Base-by-base conservation (phyloP, 257 asterid species). In the Nicotiana otophora region DNA sequence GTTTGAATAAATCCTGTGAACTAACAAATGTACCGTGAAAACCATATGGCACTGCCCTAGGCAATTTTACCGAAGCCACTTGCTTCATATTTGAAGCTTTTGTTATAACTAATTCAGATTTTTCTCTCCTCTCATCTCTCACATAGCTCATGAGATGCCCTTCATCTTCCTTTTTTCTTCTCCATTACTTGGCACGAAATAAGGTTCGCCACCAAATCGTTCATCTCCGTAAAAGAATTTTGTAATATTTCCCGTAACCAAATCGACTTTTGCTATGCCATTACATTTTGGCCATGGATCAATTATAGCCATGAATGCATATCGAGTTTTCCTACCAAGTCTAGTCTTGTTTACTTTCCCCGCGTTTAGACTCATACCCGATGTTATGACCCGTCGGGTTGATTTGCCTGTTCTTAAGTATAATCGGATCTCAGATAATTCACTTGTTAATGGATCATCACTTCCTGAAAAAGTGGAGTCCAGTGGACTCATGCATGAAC, bases 221-320 rank as follows among this genome's bases (percentile, higher is more conserved):
- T 53, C 31, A 3, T 75, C 85, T 2, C 93, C 97, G 3, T 88
- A 89, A 57, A 85, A 17, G 54, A 81, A 86, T 60, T 84, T 86
- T 4, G 83, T 88, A 34, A 92, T 88, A 14, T 81, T 33, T 20
- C 92, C 89, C 0, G 88, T 87, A 34, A 1, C 82, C 85, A 92
- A 87, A 64, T 92, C 91, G 10, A 92, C 89, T 84, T 86, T 92
- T 2, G 92, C 92, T 1, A 91, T 72, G 36, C 97, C 97, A 80
- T 88, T 66, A 36, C 91, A 87, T 82, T 87, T 92, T 7, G 95
- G 97, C 93, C 95, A 92, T 9, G 97, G 97, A 11, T 92, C 92
- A 0, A 90, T 92, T 58, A 91, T 88, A 2, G 97, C 95, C 88
- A 92, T 77, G 81, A 89, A 92, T 1, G 82, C 87, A 2, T 83